Evolutionary conservation across 2,329 filamentous ascomycete genomes (phyloP).

Genomic region (Nectriaceae sp.): DNA sequence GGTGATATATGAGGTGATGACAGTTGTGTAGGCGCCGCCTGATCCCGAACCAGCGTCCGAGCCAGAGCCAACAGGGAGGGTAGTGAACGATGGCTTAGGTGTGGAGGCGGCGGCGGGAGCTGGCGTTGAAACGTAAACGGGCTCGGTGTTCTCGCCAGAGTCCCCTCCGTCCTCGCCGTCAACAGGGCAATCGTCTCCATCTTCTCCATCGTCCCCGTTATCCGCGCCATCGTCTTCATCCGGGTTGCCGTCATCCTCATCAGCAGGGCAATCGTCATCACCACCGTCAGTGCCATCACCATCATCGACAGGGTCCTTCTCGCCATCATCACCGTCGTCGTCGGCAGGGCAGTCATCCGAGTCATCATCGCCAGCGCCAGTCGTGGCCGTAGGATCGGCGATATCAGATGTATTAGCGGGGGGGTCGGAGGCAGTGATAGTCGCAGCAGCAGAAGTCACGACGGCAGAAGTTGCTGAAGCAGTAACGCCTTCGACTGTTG

Average conservation of each 20-base stretch:
- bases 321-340: constrained; percentile 16
- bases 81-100: constrained; percentile 3
- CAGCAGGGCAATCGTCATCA: constrained; percentile 22
- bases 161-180: constrained; percentile 11
- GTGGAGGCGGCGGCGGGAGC: neutral
- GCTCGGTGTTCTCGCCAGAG: constrained; percentile 5
- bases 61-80: constrained; percentile 1
- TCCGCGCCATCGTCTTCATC: constrained; percentile 4
- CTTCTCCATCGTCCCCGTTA: constrained; percentile 9
- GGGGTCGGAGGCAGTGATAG: neutral
- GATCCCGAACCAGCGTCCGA: neutral
- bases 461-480: neutral
- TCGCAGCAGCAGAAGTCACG: neutral
- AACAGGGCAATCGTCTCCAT: neutral
- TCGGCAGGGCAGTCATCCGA: constrained; percentile 6
- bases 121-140: constrained; percentile 1
- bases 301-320: constrained; percentile 10
- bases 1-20: constrained; percentile 19
- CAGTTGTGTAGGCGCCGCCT: neutral
- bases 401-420: constrained; percentile 8
- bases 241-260: constrained; percentile 10
- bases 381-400: constrained; percentile 9
- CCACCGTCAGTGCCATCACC: constrained; percentile 9
- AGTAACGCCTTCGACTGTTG: neutral
- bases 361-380: constrained; percentile 1